Base-by-base conservation (phyloP, 805 yeast genomes). In the Pichia thaimueangensis region DNA sequence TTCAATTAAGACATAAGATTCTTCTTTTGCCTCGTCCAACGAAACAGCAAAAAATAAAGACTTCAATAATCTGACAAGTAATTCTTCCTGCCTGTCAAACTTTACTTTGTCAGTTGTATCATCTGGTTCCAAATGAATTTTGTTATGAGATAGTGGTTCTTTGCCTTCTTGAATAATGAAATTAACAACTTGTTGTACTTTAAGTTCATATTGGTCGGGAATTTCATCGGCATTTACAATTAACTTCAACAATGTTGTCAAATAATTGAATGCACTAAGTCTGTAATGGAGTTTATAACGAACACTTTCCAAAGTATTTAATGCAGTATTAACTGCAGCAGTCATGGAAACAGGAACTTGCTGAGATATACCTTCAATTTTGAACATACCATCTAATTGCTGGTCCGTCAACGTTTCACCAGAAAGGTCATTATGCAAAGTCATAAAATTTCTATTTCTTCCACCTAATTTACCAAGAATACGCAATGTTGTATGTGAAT, bases 401-500 rank as follows among this genome's bases (percentile, higher is more conserved):
- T 83, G 86, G 44, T 82, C 81, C 17, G 68, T 68, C 11, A 60
- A 58, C 1, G 75, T 68, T 45, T 72, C 73, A 1, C 76, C 63
- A 36, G 70, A 67, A 51, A 93, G 66, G 43, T 84, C 82, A 33
- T 74, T 66, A 30, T 89, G 87, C 2, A 94, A 83, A 43, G 78
- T 78, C 53, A 93, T 71, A 57, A 87, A 86, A 40, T 82, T 80
- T 52, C 96, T 80, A 55, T 93, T 93, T 57, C 98, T 76, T 2
- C 99, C 99, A 30, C 99, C 99, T 15, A 93, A 68, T 58, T 94
- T 93, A 39, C 99, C 98, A 39, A 93, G 67, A 30, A 93, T 87
- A 48, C 97, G 73, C 43, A 93, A 80, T 0, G 97, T 89, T 0
- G 96, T 87, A 58, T 93, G 98, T 15, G 96, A 83, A 51, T 89